A percentile compares a stretch with the other conserved stretches of the same genome.
These are phyloP conservation scores for Pichia cactophila DNA, from an alignment of 1,139 yeast species.

Conservation along the genomic window DNA sequence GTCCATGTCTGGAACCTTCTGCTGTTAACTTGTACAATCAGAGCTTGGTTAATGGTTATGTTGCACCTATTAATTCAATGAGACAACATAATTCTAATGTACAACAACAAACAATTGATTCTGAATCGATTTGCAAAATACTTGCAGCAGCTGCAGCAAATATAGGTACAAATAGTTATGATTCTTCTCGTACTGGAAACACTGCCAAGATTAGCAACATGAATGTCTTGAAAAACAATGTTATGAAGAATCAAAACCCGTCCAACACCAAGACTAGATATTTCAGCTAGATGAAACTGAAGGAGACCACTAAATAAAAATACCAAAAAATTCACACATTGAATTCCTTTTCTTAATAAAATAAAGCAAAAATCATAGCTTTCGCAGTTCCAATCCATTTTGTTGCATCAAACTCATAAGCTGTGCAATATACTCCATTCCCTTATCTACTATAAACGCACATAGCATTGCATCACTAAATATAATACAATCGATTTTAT, in stretches of 20 bases:
- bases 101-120: constrained; percentile 13
- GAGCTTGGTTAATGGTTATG: neutral
- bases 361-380: no score
- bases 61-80: neutral
- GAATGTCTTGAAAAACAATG: neutral
- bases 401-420: no score
- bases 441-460: neutral
- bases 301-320: no score
- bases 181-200: neutral
- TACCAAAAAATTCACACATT: no score
- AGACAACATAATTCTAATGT: neutral
- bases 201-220: neutral
- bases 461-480: neutral
- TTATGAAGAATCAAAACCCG: neutral
- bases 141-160: constrained; percentile 19
- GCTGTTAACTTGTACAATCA: constrained; percentile 21
- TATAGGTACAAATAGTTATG: constrained; percentile 1
- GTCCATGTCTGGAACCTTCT: constrained; percentile 36
- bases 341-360: neutral
- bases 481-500: no score
- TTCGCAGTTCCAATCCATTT: no score
- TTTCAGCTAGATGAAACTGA: neutral
- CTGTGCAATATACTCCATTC: neutral
- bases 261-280: neutral
- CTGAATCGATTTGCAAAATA: constrained; percentile 20